Base-by-base conservation (phyloP, 768 basidiomycete genomes). In the Phanerochaete sordida region DNA sequence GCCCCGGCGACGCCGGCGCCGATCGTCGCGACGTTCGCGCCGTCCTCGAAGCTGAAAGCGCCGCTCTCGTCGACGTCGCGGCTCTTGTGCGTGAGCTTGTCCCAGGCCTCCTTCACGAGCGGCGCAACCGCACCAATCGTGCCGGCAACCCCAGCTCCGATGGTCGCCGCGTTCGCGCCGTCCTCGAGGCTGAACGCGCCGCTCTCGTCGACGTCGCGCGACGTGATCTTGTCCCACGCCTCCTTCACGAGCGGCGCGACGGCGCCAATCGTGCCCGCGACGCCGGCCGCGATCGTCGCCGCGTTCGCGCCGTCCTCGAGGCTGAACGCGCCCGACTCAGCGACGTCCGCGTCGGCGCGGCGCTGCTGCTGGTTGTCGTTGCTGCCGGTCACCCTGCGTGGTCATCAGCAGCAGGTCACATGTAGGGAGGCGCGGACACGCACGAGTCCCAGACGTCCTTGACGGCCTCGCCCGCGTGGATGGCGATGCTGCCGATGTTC, bases 401-500 rank as follows among this genome's bases (percentile, higher is more conserved):
- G n/a, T 27, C 39, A 28, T 49, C 15, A 49, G 26, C 48, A 28
- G 1, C 48, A 27, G 24, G 48, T 5, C 2, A 8, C 11, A 30
- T 27, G 15, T 5, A 26, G 24, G 9, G 1, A 16, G 16, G 12
- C n/a, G 7, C 48, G 13, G 23, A 12, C 11, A 49, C 51, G 9
- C n/a, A 28, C 54, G 11, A 23, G 11, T 21, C 21, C 13, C 21
- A 26, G 37, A 56, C 12, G 21, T 43, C 26, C 21, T 56, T 44
- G 39, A 26, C 24, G 24, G 43, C 43, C 1, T 3, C 8, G 15
- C 35, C 35, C 9, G 19, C 37, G 35, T 30, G 21, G 54, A 43
- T 7, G 8, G 21, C 37, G 28, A 56, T 56, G 37, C 54, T 56
- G 35, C 54, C 54, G n/a, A 56, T 44, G 43, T 56, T 44, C 39